Evolutionary conservation across 2,329 filamentous ascomycete genomes (phyloP).

Genomic region (Zymoseptoria passerinii): DNA sequence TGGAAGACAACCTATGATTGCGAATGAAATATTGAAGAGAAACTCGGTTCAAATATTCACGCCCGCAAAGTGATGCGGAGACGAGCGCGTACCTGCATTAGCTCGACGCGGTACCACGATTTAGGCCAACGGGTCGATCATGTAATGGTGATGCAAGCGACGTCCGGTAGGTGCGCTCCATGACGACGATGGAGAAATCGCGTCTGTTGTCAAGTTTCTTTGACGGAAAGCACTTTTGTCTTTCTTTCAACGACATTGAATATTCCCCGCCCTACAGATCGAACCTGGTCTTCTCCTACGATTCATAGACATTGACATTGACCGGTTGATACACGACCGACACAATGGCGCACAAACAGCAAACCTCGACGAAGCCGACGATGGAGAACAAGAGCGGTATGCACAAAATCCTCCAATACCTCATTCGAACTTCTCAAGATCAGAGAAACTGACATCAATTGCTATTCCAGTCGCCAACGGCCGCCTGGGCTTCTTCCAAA

Average conservation of each 20-base stretch:
- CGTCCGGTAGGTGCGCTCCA: background rate
- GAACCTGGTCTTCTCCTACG: too few relatives aligned
- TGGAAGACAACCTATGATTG: background rate
- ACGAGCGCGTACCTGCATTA: background rate
- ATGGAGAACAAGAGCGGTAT: slow-evolving; percentile 20
- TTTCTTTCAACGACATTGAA: background rate
- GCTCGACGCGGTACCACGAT: background rate
- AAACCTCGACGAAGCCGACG: slow-evolving; percentile 17
- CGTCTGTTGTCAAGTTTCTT: background rate
- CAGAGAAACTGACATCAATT: background rate
- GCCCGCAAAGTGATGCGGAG: background rate
- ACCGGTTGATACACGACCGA: background rate
- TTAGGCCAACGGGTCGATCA: background rate
- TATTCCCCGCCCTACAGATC: too few relatives aligned
- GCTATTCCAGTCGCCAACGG: slow-evolving; percentile 4
- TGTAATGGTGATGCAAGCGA: slow-evolving; percentile 1
- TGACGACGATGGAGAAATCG: background rate
- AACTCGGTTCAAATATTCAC: background rate
- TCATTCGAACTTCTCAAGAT: background rate
- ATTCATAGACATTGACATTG: background rate
- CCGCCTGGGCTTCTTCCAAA: slow-evolving; percentile 9
- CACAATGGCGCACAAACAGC: slow-evolving; percentile 11
- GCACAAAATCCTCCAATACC: background rate
- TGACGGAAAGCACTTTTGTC: background rate
- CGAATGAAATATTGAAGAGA: background rate